Base-by-base conservation (phyloP, 2,329 filamentous ascomycete genomes). In the Pestalotiopsis sp. region DNA sequence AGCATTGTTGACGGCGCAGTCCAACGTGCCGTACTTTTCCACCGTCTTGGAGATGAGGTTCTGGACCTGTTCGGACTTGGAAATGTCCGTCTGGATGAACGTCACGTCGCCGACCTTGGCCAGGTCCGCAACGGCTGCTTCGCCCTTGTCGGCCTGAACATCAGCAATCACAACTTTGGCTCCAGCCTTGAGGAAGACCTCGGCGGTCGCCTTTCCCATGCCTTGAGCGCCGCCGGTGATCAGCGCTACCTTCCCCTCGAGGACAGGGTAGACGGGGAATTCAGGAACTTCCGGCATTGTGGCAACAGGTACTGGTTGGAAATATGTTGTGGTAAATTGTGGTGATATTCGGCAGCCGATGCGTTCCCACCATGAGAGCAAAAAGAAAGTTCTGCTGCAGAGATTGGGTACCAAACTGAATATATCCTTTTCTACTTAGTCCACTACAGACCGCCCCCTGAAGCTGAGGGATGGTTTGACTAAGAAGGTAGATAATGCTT, bases 1-100 rank as follows among this genome's bases (percentile, higher is more conserved):
- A 1, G 82, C 72, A 11, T 73, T 82, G 66, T 85, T 84, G 66
- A 83, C 81, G 1, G 83, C 81, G 5, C 82, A 80, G 59, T 85
- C 79, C 0, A 86, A 70, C 9, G 72, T 73, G 0, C 81, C 82
- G 31, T 81, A 80, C 17, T 67, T 73, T 9, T 73, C 60, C 0
- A 83, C 72, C 0, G 80, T 82, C 66, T 78, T 58, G 38, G 73
- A 25, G 65, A 80, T 74, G 38, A 72, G 69, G 20, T 39, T 66
- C 31, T 68, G 67, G 36, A 73, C 72, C 11, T 73, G 69, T 4
- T 60, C 66, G 1, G 69, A 68, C 45, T 70, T 73, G 4, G 72
- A 73, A 41, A 78, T 74, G 62, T 78, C 74, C 2, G 74, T 70
- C 25, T 71, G 67, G 17, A 77, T 69, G 41, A 77, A 77, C 9